These are phyloP conservation scores for Pseudogymnoascus sp. DNA, from an alignment of 2,329 filamentous ascomycete genomes.

Conservation along the genomic window DNA sequence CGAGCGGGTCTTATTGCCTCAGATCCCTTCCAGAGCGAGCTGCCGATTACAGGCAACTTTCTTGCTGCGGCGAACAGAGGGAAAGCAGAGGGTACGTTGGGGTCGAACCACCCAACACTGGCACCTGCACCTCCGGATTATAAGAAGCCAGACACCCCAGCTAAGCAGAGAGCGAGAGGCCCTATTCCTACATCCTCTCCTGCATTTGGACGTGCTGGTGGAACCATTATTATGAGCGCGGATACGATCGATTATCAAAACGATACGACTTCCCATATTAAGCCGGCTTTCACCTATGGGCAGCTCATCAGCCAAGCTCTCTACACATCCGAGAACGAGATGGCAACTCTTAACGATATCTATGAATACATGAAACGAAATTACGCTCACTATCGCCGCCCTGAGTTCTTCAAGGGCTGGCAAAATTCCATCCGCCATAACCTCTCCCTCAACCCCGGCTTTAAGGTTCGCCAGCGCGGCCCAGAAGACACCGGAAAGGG, in stretches of 20 bases:
- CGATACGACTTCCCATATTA: conserved; percentile 81
- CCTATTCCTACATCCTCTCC: conserved; percentile 19
- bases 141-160: conserved; percentile 51
- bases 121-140: conserved; percentile 53
- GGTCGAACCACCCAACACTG: conserved; percentile 26
- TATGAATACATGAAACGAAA: conserved; percentile 87
- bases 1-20: conserved; percentile 47
- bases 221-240: conserved; percentile 39
- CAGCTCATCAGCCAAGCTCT: conserved; percentile 97
- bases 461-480: conserved; percentile 83
- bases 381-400: conserved; percentile 88
- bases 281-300: conserved; percentile 93
- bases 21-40: conserved; percentile 16
- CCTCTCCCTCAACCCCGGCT: conserved; percentile 85
- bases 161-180: conserved; percentile 18
- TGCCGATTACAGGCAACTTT: not conserved
- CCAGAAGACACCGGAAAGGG: conserved; percentile 96
- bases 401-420: conserved; percentile 68
- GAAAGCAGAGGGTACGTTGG: conserved; percentile 19
- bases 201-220: conserved; percentile 21
- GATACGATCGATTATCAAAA: conserved; percentile 63
- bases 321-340: conserved; percentile 74
- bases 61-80: conserved; percentile 13
- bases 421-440: conserved; percentile 99
- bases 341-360: conserved; percentile 83